A percentile compares a stretch with the other conserved stretches of the same genome.
Evolutionary conservation across 257 asterid species (phyloP).

Genomic region (Oldenlandia corymbosa): DNA sequence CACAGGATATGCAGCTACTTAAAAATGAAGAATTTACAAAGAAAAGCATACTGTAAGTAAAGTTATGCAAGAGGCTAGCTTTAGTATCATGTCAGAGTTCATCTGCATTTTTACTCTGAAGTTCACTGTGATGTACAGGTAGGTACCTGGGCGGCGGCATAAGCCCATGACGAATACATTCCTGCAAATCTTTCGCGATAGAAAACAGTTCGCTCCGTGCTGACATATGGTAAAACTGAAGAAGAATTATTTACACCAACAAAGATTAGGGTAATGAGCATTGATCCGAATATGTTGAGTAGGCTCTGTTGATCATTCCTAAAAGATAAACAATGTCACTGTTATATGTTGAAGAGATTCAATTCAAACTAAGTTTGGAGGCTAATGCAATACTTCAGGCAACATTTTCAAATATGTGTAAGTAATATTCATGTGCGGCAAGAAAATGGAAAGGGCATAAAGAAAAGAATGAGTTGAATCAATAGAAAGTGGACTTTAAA

Average conservation of each 20-base stretch:
- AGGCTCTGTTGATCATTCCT: constrained; percentile 22
- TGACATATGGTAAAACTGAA: constrained; percentile 20
- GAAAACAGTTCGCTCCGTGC: constrained; percentile 21
- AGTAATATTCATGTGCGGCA: too few species aligned
- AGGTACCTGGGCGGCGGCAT: constrained; percentile 24
- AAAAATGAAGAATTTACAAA: too few species aligned
- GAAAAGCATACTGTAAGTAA: too few species aligned
- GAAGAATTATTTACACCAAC: constrained; percentile 18
- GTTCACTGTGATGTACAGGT: neutral
- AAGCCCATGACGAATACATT: constrained; percentile 28
- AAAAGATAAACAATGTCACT: neutral
- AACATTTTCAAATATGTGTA: too few species aligned
- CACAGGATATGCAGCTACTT: constrained; percentile 1
- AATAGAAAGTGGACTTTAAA: too few species aligned
- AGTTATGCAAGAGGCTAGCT: too few species aligned
- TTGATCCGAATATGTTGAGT: constrained; percentile 21
- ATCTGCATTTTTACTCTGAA: too few species aligned
- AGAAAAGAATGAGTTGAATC: too few species aligned
- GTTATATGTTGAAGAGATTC: neutral
- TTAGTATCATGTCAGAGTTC: too few species aligned
- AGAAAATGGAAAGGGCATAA: too few species aligned
- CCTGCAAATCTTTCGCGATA: constrained; percentile 32
- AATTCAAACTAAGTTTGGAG: neutral
- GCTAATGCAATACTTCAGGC: neutral
- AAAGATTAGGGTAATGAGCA: constrained; percentile 14